A percentile compares a stretch with the other conserved stretches of the same genome.
phyloP scores from a whole-genome alignment of 202 grass and related monocot genomes.

The Panicum hallii region DNA sequence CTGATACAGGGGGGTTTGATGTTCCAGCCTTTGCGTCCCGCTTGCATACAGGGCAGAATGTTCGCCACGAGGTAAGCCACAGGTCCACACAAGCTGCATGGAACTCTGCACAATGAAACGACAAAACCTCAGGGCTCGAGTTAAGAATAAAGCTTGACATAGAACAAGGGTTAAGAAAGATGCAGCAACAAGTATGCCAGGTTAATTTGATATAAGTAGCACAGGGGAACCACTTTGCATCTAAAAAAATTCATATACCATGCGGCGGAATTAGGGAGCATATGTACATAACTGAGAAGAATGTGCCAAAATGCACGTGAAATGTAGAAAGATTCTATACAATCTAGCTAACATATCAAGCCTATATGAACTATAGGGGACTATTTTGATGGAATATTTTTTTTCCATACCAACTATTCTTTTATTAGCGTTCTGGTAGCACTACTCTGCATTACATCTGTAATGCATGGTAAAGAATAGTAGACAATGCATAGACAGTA shows the following conservation, averaged over 20 bases:
- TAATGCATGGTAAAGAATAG: constrained; percentile 1
- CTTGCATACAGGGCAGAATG: constrained; percentile 99
- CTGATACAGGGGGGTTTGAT: constrained; percentile 59
- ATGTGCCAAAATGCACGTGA: neutral
- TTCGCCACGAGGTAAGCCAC: constrained; percentile 95
- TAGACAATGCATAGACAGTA: constrained; percentile 13
- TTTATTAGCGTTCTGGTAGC: neutral
- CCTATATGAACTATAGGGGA: neutral
- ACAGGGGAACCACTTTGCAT: neutral
- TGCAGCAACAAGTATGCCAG: neutral
- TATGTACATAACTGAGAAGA: neutral
- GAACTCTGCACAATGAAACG: constrained; percentile 72
- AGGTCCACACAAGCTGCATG: constrained; percentile 89
- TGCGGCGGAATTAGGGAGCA: neutral
- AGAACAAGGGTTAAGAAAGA: neutral
- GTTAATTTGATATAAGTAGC: neutral
- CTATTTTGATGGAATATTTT: neutral
- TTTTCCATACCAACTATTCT: neutral
- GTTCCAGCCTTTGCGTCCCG: constrained; percentile 65
- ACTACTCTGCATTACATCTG: neutral
- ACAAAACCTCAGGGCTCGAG: constrained; percentile 34
- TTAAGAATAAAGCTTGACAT: constrained; percentile 25
- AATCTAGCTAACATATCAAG: constrained; percentile 23
- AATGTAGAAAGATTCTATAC: constrained; percentile 17
- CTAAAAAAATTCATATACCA: neutral